Conservation (phyloP, 2,329 filamentous ascomycete species). For the Thelonectria blattea region DNA sequence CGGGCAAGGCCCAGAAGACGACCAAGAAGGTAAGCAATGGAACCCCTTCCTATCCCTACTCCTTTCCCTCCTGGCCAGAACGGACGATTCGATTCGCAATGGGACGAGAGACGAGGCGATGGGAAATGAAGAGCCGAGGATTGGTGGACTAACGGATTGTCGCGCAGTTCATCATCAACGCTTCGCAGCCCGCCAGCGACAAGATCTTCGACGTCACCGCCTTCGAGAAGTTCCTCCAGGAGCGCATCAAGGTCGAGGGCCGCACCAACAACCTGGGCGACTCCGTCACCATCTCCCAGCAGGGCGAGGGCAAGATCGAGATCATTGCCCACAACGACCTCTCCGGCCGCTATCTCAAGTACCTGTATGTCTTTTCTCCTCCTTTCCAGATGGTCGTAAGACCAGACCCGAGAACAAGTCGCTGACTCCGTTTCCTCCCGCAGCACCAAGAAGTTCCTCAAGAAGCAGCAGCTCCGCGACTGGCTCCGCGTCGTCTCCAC, state of each 20-base stretch:
- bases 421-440: slow-evolving; percentile 9
- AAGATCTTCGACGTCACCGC: slow-evolving; percentile 99
- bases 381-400: not conserved
- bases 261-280: slow-evolving; percentile 98
- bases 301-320: slow-evolving; percentile 97
- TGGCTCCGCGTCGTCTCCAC: slow-evolving; percentile 99
- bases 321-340: slow-evolving; percentile 97
- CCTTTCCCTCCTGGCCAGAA: not conserved
- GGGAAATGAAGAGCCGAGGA: not conserved
- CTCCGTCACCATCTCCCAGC: slow-evolving; percentile 85
- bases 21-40: slow-evolving; percentile 76
- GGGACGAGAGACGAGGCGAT: not conserved
- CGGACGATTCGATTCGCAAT: slow-evolving; percentile 10
- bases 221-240: slow-evolving; percentile 99
- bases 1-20: slow-evolving; percentile 75
- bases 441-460: slow-evolving; percentile 99
- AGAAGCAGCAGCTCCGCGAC: slow-evolving; percentile 99
- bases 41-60: not conserved
- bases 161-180: slow-evolving; percentile 97
- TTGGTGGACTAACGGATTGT: slow-evolving; percentile 21
- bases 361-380: slow-evolving; percentile 74
- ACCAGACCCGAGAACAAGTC: not conserved
- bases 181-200: slow-evolving; percentile 95
- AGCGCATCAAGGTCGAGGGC: slow-evolving; percentile 99
- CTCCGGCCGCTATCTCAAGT: slow-evolving; percentile 99